These are phyloP conservation scores for Suillus paluster DNA, from an alignment of 768 basidiomycete species.

Conservation along the genomic window DNA sequence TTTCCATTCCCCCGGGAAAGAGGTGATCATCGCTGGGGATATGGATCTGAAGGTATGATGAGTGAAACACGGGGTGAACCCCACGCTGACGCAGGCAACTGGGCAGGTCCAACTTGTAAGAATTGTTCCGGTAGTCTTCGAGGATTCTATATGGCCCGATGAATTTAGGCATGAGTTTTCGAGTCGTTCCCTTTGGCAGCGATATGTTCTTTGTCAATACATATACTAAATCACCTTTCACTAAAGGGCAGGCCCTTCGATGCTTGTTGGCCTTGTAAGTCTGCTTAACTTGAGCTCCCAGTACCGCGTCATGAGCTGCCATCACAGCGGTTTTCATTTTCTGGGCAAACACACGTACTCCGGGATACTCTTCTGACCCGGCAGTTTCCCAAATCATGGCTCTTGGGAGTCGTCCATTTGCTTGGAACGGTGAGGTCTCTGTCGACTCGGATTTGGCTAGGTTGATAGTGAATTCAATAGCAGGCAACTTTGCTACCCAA, in stretches of 20 bases:
- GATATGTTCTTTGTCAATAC: no score
- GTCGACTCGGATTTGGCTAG: no score
- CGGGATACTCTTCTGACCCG: conserved; percentile 18
- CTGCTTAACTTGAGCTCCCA: conserved; percentile 29
- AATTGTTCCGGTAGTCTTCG: no score
- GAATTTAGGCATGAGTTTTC: no score
- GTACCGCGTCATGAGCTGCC: conserved; percentile 29
- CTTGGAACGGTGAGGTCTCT: no score
- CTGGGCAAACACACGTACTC: conserved; percentile 26
- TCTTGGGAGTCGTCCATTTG: conserved; percentile 5
- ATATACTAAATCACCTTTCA: conserved; percentile 34
- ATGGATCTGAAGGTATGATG: conserved; percentile 34
- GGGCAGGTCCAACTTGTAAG: no score
- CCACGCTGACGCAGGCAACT: no score
- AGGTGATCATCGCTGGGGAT: conserved; percentile 36
- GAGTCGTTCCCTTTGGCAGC: no score
- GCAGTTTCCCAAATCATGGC: conserved; percentile 26
- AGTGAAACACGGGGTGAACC: conserved; percentile 38
- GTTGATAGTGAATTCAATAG: no score
- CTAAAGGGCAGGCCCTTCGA: conserved; percentile 22
- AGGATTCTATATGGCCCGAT: no score
- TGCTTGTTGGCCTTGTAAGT: conserved; percentile 28
- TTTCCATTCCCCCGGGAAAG: conserved; percentile 30
- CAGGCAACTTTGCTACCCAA: no score
- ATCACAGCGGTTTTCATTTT: conserved; percentile 12